Evolutionary conservation across 2,329 filamentous ascomycete genomes (phyloP).

Genomic region (Knufia petricola): DNA sequence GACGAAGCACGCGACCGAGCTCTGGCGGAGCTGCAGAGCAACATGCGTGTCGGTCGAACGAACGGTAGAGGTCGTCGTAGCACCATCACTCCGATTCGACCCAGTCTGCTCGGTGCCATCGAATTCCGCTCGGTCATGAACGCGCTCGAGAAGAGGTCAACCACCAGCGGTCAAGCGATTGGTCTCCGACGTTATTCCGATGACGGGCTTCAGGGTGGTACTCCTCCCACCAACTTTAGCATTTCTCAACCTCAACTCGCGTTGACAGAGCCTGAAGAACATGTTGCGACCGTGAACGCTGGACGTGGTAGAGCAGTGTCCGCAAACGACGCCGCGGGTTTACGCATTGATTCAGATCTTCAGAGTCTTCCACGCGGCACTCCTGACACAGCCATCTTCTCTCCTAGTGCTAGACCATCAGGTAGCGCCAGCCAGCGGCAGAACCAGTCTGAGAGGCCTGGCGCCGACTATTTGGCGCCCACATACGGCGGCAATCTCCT

Average conservation of each 20-base stretch:
- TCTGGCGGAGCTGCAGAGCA: conserved; percentile 75
- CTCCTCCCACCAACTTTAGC: neutral
- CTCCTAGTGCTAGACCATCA: neutral
- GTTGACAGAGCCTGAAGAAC: neutral
- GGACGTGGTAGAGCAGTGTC: conserved; percentile 47
- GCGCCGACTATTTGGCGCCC: neutral
- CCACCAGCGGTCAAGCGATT: conserved; percentile 56
- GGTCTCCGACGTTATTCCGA: conserved; percentile 61
- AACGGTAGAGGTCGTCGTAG: conserved; percentile 57
- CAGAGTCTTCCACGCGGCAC: conserved; percentile 18
- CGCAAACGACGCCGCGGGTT: conserved; percentile 45
- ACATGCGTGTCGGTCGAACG: conserved; percentile 72
- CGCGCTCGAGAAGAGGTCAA: conserved; percentile 74
- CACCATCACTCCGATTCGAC: conserved; percentile 74
- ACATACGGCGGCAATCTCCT: neutral
- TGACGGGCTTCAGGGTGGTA: conserved; percentile 35
- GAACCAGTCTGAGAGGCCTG: neutral
- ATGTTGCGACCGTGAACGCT: conserved; percentile 6
- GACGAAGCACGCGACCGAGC: conserved; percentile 49
- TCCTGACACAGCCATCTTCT: conserved; percentile 5
- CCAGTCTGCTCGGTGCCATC: conserved; percentile 83
- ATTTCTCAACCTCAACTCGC: conserved; percentile 1
- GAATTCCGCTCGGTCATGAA: conserved; percentile 87
- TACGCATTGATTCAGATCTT: conserved; percentile 36
- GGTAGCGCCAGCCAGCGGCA: neutral